Percentiles rank a stretch among this genome's conserved stretches.
These are phyloP conservation scores for Aspergillus biplanus DNA, from an alignment of 495 filamentous ascomycete species.

Conservation along the genomic window DNA sequence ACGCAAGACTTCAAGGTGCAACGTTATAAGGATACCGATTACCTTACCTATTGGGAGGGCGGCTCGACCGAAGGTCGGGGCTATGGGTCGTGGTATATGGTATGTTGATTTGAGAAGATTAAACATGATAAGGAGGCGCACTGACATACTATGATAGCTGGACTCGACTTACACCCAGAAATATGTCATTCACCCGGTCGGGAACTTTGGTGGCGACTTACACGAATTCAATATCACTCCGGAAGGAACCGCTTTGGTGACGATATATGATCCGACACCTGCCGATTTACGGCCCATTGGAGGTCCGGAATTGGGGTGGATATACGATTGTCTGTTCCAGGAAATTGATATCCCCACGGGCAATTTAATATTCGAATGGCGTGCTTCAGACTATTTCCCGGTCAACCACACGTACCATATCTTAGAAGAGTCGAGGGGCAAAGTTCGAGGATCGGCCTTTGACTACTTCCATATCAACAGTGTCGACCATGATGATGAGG, in stretches of 20 bases:
- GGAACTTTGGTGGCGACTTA: slow-evolving; percentile 33
- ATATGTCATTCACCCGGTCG: slow-evolving; percentile 40
- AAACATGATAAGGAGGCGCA: neutral
- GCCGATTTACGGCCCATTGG: slow-evolving; percentile 26
- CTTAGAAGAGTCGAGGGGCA: slow-evolving; percentile 13
- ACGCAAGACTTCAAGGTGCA: slow-evolving; percentile 53
- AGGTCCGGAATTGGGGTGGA: slow-evolving; percentile 34
- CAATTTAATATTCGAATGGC: slow-evolving; percentile 44
- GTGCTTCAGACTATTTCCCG: slow-evolving; percentile 32
- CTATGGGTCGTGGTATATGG: slow-evolving; percentile 55
- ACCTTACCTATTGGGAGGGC: slow-evolving; percentile 59
- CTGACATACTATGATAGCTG: slow-evolving; percentile 29
- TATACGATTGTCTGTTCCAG: slow-evolving; percentile 41
- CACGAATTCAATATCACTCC: slow-evolving; percentile 31
- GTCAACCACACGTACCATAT: slow-evolving; percentile 28
- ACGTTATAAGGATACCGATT: slow-evolving; percentile 47
- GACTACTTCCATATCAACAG: slow-evolving; percentile 62
- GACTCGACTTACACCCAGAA: slow-evolving; percentile 47
- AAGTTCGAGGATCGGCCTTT: slow-evolving; percentile 28
- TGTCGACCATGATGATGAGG: slow-evolving; percentile 51
- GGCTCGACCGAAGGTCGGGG: slow-evolving; percentile 52
- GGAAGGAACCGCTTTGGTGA: slow-evolving; percentile 27
- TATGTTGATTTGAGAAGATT: slow-evolving; percentile 20
- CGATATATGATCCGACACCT: slow-evolving; percentile 27
- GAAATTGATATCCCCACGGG: slow-evolving; percentile 40